Evolutionary conservation across 495 filamentous ascomycete species (phyloP), one percentile per base, ranked within the genome.

Genomic region (Penicillium roqueforti): DNA sequence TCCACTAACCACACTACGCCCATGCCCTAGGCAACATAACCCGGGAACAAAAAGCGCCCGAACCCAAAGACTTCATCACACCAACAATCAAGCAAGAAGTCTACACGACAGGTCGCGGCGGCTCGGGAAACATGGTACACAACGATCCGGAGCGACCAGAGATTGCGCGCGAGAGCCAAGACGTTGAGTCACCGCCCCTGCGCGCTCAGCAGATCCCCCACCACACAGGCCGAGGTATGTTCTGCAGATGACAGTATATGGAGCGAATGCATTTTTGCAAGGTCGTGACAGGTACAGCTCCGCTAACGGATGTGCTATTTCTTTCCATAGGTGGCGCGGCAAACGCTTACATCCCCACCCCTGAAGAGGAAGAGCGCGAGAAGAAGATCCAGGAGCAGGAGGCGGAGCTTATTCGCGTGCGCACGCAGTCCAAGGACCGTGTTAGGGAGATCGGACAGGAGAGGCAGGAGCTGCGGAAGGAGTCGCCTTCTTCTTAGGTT

Each of bases 71-170:
- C 60, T 79, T 95, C 50, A 73, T 84, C 58, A 95, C 91, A 3
- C 92, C 92, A 0, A 87, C 83, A 39, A 83, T 97, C 65, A 96
- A 95, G 72, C 79, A 79, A 19, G 75, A 87, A 14, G 73, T 89
- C 54, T 92, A 89, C 63, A 95, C 92, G 5, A 97, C 92, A 18
- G 92, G 85, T 31, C 83, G 84, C 55, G 84, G 84, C 20, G 84
- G 84, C 53, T 75, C 74, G 9, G 88, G 88, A 20, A 92, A 92
- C 69, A 91, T 92, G 86, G 76, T 84, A 18, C 79, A 83, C 58
- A 80, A 80, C 47, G 85, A 91, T 55, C 83, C 84, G 3, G 72
- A 77, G 16, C 69, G 72, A 41, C 80, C 80, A 5, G 81, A 85
- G 58, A 71, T 89, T 58, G 89, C 92, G 37, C 83, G 92, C 47